Percentiles rank a stretch among this genome's conserved stretches.
Evolutionary conservation across 2,329 filamentous ascomycete species (phyloP).

Genomic region (Colletotrichum sublineola): DNA sequence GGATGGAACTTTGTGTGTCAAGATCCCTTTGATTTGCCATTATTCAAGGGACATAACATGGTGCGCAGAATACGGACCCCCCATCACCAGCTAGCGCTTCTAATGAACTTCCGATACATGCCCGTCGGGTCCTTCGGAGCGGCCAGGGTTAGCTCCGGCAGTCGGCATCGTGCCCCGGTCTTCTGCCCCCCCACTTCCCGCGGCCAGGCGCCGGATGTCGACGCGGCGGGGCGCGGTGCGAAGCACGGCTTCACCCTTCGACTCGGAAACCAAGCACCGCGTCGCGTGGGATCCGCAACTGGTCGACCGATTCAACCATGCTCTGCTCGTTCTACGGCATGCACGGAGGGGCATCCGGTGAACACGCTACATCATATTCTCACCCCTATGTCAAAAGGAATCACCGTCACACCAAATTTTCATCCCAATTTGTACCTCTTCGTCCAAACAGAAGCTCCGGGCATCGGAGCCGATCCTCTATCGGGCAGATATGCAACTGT

Average conservation of each 20-base stretch:
- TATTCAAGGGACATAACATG: too few relatives aligned
- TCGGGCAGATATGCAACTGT: neutral
- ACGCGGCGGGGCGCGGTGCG: neutral
- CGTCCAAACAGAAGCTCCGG: too few relatives aligned
- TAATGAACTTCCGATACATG: too few relatives aligned
- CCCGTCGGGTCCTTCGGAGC: neutral
- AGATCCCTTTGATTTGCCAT: too few relatives aligned
- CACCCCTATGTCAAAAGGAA: neutral
- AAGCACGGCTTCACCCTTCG: neutral
- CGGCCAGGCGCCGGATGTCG: neutral
- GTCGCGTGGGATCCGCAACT: neutral
- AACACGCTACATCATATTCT: neutral
- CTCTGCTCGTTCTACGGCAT: neutral
- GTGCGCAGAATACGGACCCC: too few relatives aligned
- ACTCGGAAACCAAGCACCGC: neutral
- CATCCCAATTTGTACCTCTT: neutral
- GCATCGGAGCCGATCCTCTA: neutral
- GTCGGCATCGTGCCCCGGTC: neutral
- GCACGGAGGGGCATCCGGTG: neutral
- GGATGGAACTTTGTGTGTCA: too few relatives aligned
- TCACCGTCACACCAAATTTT: neutral
- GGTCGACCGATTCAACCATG: neutral
- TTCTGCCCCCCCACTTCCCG: neutral
- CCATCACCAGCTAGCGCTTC: too few relatives aligned
- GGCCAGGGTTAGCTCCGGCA: neutral